Evolutionary conservation across 163 green algal genomes (phyloP).

Genomic region (Volvox carteri): DNA sequence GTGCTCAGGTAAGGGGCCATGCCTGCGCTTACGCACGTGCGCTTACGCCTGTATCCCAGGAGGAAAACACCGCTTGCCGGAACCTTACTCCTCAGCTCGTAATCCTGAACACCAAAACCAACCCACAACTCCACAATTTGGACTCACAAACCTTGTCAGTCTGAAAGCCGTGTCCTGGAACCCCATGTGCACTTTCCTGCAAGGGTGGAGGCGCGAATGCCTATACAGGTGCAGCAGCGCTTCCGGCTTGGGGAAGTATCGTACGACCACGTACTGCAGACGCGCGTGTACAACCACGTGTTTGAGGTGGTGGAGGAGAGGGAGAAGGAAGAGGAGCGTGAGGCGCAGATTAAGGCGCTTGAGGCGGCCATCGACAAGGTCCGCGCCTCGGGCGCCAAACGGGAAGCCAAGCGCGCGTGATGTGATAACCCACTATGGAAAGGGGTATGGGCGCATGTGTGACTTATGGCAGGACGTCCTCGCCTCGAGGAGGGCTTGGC

Average conservation of each 20-base stretch:
- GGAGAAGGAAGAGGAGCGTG: conserved; percentile 47
- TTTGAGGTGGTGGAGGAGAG: conserved; percentile 67
- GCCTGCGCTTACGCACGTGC: too few species aligned
- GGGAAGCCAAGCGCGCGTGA: conserved; percentile 30
- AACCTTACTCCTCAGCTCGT: too few species aligned
- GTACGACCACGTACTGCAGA: conserved; percentile 56
- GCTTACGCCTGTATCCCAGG: too few species aligned
- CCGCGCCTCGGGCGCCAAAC: conserved; percentile 8
- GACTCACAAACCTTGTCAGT: too few species aligned
- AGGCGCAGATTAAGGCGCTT: conserved; percentile 45
- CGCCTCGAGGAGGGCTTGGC: background rate
- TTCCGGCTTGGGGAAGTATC: conserved; percentile 62
- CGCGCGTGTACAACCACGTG: conserved; percentile 68
- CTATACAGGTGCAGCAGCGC: conserved; percentile 44
- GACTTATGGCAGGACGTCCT: background rate
- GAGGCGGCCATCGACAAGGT: conserved; percentile 41
- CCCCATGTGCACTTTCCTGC: too few species aligned
- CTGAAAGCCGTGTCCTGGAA: too few species aligned
- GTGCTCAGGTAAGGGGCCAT: conserved; percentile 55
- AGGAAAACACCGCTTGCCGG: too few species aligned
- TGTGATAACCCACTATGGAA: too few species aligned
- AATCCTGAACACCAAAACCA: too few species aligned
- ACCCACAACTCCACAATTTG: too few species aligned
- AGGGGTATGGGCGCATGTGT: too few species aligned
- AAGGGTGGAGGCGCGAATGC: conserved; percentile 62